Evolutionary conservation across 2,329 filamentous ascomycete species (phyloP).

Genomic region (Epichloe elymi): DNA sequence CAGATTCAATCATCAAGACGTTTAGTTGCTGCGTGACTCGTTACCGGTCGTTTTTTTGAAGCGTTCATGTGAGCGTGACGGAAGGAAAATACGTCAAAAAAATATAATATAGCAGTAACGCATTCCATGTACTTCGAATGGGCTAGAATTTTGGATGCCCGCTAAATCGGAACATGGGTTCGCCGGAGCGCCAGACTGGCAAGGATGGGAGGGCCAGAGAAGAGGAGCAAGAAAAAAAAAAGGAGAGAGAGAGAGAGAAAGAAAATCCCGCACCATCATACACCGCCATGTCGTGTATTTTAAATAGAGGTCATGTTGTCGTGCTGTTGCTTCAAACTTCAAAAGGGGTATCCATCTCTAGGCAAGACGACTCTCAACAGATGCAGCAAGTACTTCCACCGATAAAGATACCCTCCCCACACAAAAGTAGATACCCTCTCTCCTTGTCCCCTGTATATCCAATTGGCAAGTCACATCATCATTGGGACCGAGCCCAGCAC

Average conservation of each 20-base stretch:
- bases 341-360: background rate
- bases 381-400: background rate
- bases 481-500: slow-evolving; percentile 17
- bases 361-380: background rate
- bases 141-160: too few relatives aligned
- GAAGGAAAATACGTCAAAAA: too few relatives aligned
- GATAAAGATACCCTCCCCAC: background rate
- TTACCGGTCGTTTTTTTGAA: too few relatives aligned
- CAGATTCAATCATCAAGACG: too few relatives aligned
- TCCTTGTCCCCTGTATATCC: background rate
- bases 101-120: too few relatives aligned
- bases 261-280: too few relatives aligned
- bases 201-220: background rate
- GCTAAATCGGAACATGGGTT: too few relatives aligned
- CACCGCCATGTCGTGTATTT: too few relatives aligned
- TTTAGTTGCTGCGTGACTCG: too few relatives aligned
- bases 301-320: background rate
- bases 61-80: too few relatives aligned
- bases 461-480: background rate
- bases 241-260: background rate
- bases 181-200: too few relatives aligned
- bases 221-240: background rate
- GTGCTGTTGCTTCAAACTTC: background rate
- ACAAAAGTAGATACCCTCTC: background rate
- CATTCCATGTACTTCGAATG: too few relatives aligned